These are phyloP conservation scores for Chaetomiaceae sp. DNA, from an alignment of 2,329 filamentous ascomycete genomes.

Conservation along the genomic window DNA sequence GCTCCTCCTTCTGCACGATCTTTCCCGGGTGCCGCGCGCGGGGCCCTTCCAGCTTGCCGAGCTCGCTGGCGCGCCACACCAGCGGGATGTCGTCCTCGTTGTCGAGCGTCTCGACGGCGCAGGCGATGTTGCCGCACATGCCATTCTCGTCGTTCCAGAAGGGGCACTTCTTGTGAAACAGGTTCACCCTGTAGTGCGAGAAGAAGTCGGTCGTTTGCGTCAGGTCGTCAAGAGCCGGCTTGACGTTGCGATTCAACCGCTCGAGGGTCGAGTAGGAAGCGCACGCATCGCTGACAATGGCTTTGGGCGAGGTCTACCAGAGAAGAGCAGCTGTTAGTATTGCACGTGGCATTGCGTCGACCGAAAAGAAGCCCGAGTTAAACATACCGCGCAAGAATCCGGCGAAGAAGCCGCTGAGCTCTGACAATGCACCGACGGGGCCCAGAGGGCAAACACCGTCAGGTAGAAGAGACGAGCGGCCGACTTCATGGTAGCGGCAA, in stretches of 20 bases:
- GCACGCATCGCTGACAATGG: slow-evolving; percentile 90
- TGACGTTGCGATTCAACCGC: slow-evolving; percentile 68
- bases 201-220: slow-evolving; percentile 93
- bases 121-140: slow-evolving; percentile 95
- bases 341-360: slow-evolving; percentile 20
- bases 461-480: slow-evolving; percentile 51
- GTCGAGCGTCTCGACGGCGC: slow-evolving; percentile 89
- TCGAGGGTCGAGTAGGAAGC: slow-evolving; percentile 91
- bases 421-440: slow-evolving; percentile 41
- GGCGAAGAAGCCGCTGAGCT: slow-evolving; percentile 29
- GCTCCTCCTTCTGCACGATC: slow-evolving; percentile 63
- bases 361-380: slow-evolving; percentile 15
- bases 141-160: slow-evolving; percentile 93
- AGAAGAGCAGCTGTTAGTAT: slow-evolving; percentile 35
- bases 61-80: slow-evolving; percentile 85
- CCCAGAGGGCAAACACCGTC: slow-evolving; percentile 51
- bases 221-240: slow-evolving; percentile 71
- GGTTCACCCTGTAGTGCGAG: slow-evolving; percentile 90
- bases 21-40: slow-evolving; percentile 82
- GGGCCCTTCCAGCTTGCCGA: slow-evolving; percentile 87
- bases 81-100: slow-evolving; percentile 90
- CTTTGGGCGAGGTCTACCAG: slow-evolving; percentile 83
- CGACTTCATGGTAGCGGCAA: slow-evolving; percentile 40
- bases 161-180: slow-evolving; percentile 90
- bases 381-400: slow-evolving; percentile 50